Conservation (phyloP, 306 rosid species). For the Medicago lupulina region DNA sequence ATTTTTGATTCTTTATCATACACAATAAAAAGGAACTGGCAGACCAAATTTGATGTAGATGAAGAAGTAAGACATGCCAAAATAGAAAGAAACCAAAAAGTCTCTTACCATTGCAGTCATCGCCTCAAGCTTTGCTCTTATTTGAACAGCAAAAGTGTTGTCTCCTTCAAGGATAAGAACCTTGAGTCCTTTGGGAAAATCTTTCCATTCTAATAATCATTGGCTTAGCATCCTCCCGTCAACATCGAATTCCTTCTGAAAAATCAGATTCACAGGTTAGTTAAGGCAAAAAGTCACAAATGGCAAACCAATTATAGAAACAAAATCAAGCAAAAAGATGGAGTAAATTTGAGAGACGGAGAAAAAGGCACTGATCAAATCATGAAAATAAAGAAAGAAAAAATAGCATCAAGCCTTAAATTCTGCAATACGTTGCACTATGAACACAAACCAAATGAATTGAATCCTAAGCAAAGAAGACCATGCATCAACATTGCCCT, state of each 20-base stretch:
- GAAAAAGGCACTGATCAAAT: neutral
- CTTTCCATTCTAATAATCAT: constrained; percentile 81
- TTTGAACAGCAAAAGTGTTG: constrained; percentile 62
- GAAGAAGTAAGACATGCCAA: constrained; percentile 19
- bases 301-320: neutral
- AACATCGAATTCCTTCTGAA: constrained; percentile 50
- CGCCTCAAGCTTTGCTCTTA: constrained; percentile 77
- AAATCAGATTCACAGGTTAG: constrained; percentile 17
- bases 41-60: neutral
- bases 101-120: constrained; percentile 76
- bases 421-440: neutral
- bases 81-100: constrained; percentile 26
- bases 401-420: neutral
- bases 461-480: neutral
- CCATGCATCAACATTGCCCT: neutral
- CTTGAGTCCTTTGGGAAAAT: constrained; percentile 84
- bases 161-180: constrained; percentile 89
- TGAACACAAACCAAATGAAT: neutral
- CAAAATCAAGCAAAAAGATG: neutral
- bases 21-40: neutral
- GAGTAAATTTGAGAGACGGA: neutral
- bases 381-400: neutral
- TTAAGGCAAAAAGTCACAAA: neutral
- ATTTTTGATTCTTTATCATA: no score
- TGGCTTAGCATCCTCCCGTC: constrained; percentile 72